Conservation (phyloP, 352 stramenopile genomes). For the Pythium insidiosum region DNA sequence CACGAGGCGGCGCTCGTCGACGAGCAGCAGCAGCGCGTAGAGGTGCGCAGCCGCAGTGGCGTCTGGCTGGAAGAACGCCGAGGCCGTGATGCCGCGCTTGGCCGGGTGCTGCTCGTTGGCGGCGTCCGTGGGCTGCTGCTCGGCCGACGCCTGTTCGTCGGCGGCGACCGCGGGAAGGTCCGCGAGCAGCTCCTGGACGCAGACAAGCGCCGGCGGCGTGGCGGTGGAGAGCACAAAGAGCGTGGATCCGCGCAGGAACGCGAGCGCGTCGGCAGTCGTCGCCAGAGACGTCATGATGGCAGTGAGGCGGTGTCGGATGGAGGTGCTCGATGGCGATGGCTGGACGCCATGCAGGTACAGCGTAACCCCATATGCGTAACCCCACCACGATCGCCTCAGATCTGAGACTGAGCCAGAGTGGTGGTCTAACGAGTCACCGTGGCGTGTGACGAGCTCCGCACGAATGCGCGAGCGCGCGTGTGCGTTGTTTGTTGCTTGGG, state of each 20-base stretch:
- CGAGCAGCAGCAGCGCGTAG: constrained; percentile 47
- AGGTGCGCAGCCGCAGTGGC: constrained; percentile 11
- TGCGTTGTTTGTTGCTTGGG: constrained; percentile 9
- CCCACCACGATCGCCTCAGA: too few species aligned
- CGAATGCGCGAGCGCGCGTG: too few species aligned
- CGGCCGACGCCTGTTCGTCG: constrained; percentile 1
- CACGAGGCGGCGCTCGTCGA: constrained; percentile 65
- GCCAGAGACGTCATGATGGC: too few species aligned
- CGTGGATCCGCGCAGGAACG: constrained; percentile 45
- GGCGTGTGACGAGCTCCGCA: too few species aligned
- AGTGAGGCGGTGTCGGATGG: too few species aligned
- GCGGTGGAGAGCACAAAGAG: constrained; percentile 41
- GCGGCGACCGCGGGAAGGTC: constrained; percentile 4
- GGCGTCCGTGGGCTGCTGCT: not conserved
- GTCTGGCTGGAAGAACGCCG: constrained; percentile 15
- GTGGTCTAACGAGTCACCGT: too few species aligned
- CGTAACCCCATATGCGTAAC: too few species aligned
- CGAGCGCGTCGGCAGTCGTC: constrained; percentile 23
- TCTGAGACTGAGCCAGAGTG: too few species aligned
- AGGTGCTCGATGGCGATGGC: too few species aligned
- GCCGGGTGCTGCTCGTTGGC: constrained; percentile 13
- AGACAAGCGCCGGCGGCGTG: constrained; percentile 3
- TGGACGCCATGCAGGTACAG: too few species aligned
- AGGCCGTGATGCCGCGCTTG: constrained; percentile 14
- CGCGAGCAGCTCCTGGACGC: constrained; percentile 12